Conservation (phyloP, 176 grass and related monocot species). For the Triticum aestivum region IWGSC_CS_RefSeq_v2.1 NC_057800.1:547116941-547117440, state of each 20-base stretch:
- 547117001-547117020: constrained; percentile 95
- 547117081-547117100: constrained; percentile 86
- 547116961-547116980: constrained; percentile 70
- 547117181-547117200: constrained; percentile 85
- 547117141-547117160: constrained; percentile 89
- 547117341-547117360: constrained; percentile 67
- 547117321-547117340: constrained; percentile 91
- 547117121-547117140: constrained; percentile 80
- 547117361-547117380: constrained; percentile 69
- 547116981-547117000: constrained; percentile 83
- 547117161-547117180: constrained; percentile 91
- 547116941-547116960: constrained; percentile 98
- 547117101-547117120: constrained; percentile 90
- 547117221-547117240: constrained; percentile 80
- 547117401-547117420: constrained; percentile 62
- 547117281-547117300: constrained; percentile 85
- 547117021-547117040: constrained; percentile 91
- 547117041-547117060: constrained; percentile 90
- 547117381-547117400: constrained; percentile 63
- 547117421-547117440: constrained; percentile 88
- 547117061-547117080: constrained; percentile 82
- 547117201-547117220: constrained; percentile 73
- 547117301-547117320: constrained; percentile 91
- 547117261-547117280: constrained; percentile 72
- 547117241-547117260: constrained; percentile 94